These are phyloP conservation scores for Calonectria hawksworthii DNA, from an alignment of 2,329 filamentous ascomycete genomes.

Conservation along the genomic window DNA sequence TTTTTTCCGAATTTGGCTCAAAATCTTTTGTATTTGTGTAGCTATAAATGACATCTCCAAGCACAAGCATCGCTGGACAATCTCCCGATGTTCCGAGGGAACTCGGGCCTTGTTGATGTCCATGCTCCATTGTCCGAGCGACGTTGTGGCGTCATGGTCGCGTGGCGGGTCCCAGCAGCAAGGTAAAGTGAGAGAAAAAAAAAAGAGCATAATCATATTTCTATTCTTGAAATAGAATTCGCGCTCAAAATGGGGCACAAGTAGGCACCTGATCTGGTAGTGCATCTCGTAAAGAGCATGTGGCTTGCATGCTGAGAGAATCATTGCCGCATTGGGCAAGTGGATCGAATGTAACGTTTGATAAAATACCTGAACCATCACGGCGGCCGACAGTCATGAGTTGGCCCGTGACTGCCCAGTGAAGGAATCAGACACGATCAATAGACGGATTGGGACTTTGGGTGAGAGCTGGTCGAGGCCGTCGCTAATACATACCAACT, in stretches of 20 bases:
- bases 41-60: neutral
- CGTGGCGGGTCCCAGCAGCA: neutral
- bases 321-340: neutral
- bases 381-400: neutral
- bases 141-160: neutral
- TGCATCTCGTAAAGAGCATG: neutral
- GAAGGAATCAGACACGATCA: neutral
- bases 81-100: neutral
- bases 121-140: neutral
- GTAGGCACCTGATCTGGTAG: neutral
- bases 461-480: neutral
- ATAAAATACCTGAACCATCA: neutral
- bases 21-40: neutral
- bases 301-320: neutral
- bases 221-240: neutral
- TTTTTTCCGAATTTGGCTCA: neutral
- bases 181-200: neutral
- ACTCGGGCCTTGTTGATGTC: neutral
- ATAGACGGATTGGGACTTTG: neutral
- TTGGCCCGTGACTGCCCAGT: neutral
- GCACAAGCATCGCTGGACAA: neutral
- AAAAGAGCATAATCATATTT: neutral
- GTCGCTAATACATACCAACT: too few species aligned
- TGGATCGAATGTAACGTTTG: neutral
- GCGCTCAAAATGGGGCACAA: neutral